These are phyloP conservation scores for Mycena crocata DNA, from an alignment of 768 basidiomycete genomes.

Conservation along the genomic window DNA sequence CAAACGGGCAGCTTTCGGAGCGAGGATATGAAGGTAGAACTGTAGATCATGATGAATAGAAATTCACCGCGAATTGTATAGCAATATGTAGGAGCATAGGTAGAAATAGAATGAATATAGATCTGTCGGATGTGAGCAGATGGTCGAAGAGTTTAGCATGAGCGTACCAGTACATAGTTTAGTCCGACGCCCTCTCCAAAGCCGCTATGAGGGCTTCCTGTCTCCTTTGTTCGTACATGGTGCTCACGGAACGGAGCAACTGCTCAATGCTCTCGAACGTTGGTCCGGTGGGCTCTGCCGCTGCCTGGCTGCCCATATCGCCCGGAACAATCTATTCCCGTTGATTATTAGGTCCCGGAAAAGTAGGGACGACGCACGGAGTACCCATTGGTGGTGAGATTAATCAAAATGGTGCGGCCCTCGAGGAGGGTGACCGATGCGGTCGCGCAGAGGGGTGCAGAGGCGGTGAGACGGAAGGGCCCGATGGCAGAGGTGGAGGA, in stretches of 20 bases:
- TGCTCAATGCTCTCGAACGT: slow-evolving; percentile 71
- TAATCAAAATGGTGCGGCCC: slow-evolving; percentile 58
- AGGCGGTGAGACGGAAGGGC: slow-evolving; percentile 54
- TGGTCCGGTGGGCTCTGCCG: slow-evolving; percentile 34
- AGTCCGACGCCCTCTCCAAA: slow-evolving; percentile 51
- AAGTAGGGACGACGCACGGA: slow-evolving; percentile 50
- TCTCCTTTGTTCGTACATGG: slow-evolving; percentile 60
- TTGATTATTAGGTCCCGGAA: not conserved
- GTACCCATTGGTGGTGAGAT: slow-evolving; percentile 67
- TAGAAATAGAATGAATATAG: slow-evolving; percentile 27
- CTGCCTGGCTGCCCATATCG: slow-evolving; percentile 17
- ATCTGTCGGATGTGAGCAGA: slow-evolving; percentile 10
- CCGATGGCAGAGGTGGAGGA: slow-evolving; percentile 65
- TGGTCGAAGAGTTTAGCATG: not conserved
- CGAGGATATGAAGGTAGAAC: slow-evolving; percentile 28
- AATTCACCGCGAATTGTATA: no score
- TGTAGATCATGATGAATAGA: slow-evolving; percentile 18
- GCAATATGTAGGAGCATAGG: not conserved
- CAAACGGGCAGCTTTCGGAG: slow-evolving; percentile 48
- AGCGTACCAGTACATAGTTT: slow-evolving; percentile 16
- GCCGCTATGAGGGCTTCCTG: slow-evolving; percentile 61
- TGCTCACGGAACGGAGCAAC: slow-evolving; percentile 66
- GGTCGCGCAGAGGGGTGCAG: slow-evolving; percentile 58
- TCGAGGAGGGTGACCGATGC: slow-evolving; percentile 70
- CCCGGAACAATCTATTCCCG: slow-evolving; percentile 26